A percentile compares a stretch with the other conserved stretches of the same genome.
Evolutionary conservation across 768 basidiomycete genomes (phyloP).

Genomic region (Kwoniella dejecticola): DNA sequence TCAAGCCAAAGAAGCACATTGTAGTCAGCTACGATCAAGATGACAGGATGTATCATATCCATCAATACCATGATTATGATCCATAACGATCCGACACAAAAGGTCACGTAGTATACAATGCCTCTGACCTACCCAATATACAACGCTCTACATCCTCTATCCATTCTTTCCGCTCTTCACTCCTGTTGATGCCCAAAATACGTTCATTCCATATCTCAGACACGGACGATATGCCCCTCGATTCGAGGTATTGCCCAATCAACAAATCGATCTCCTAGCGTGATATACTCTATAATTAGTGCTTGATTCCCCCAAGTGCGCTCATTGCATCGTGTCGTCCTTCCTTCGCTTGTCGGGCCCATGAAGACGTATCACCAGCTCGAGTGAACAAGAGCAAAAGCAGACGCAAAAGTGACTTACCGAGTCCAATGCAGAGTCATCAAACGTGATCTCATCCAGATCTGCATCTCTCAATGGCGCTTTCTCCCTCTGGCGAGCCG

Average conservation of each 20-base stretch:
- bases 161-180: conserved; percentile 27
- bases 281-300: too few species aligned
- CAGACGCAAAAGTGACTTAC: too few species aligned
- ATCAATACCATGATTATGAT: too few species aligned
- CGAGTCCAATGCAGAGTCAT: conserved; percentile 6
- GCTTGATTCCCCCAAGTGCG: too few species aligned
- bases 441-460: conserved; percentile 10
- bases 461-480: conserved; percentile 11
- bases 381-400: too few species aligned
- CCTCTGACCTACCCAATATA: conserved; percentile 41
- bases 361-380: too few species aligned
- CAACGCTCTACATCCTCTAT: conserved; percentile 42
- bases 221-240: conserved; percentile 16
- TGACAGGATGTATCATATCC: too few species aligned
- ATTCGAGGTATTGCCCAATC: conserved; percentile 45
- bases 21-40: not conserved
- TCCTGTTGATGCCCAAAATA: conserved; percentile 19
- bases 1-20: not conserved
- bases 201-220: conserved; percentile 40
- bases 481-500: conserved; percentile 15
- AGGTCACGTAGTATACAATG: too few species aligned
- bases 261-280: conserved; percentile 44
- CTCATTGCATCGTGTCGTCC: too few species aligned
- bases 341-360: too few species aligned
- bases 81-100: too few species aligned